phyloP scores from a whole-genome alignment of 2,329 filamentous ascomycete species.

The Hypocreales sp. region DNA sequence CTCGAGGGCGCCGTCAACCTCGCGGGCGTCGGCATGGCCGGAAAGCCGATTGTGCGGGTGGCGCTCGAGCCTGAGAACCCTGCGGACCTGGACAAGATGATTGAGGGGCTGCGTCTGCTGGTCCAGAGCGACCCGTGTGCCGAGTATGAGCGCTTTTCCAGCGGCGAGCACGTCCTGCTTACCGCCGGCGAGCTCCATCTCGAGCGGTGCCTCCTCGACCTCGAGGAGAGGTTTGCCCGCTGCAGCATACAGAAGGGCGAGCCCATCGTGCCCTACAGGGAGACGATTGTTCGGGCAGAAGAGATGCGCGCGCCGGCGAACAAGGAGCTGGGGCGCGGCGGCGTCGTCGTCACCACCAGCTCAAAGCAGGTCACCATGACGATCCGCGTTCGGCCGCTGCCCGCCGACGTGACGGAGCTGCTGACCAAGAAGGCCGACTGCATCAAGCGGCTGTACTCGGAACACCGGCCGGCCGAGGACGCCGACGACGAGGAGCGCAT shows the following conservation, averaged over 20 bases:
- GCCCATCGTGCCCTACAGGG: slow-evolving; percentile 88
- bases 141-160: slow-evolving; percentile 84
- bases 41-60: slow-evolving; percentile 86
- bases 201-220: slow-evolving; percentile 83
- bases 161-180: slow-evolving; percentile 85
- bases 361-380: slow-evolving; percentile 76
- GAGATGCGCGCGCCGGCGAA: slow-evolving; percentile 88
- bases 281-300: slow-evolving; percentile 73
- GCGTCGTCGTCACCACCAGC: slow-evolving; percentile 57
- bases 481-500: slow-evolving; percentile 23
- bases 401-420: slow-evolving; percentile 67
- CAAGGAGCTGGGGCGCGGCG: slow-evolving; percentile 73
- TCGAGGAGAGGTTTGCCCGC: slow-evolving; percentile 80
- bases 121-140: slow-evolving; percentile 94
- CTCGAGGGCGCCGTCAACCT: slow-evolving; percentile 79
- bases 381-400: slow-evolving; percentile 65
- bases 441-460: slow-evolving; percentile 65
- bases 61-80: slow-evolving; percentile 90
- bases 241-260: slow-evolving; percentile 92
- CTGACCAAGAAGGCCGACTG: slow-evolving; percentile 64
- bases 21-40: slow-evolving; percentile 65
- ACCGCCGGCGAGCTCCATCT: slow-evolving; percentile 91
- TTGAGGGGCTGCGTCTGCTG: slow-evolving; percentile 68
- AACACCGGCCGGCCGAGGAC: slow-evolving; percentile 33
- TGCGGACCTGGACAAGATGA: slow-evolving; percentile 86